Evolutionary conservation across 2,329 filamentous ascomycete species (phyloP), one percentile per base, ranked within the genome.

Genomic region (Alternaria consortialis): DNA sequence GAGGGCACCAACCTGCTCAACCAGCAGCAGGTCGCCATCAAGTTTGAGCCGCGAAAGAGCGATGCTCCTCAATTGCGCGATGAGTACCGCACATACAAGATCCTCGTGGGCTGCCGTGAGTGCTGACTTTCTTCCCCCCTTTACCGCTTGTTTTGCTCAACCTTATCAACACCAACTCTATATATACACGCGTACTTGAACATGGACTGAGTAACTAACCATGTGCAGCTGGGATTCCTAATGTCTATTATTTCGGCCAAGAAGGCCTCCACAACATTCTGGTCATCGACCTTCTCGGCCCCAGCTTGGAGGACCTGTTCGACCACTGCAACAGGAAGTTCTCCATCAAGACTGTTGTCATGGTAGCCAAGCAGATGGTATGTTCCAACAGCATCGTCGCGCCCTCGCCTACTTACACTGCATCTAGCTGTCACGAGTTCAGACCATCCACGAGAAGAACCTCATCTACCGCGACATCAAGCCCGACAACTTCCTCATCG

Each of bases 51-150:
- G 62, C 88, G 95, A 73, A 99, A 99, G 85, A 98, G 94, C 81
- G 95, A 99, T 84, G 95, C 95, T 78, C 95, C 95, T 59, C 95
- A 99, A 81, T 84, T 99, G 70, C 91, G 95, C 81, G 95, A 99
- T 86, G 95, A 99, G 81, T 99, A 99, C 81, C 89, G 95, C 76
- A 99, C 95, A 62, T 99, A 99, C 86, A 99, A 99, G 86, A 98
- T 99, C 74, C 88, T 99, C 71, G 95, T 98, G 69, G 95, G 95
- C 79, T 99, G 95, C 85, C 94, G 95, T 99, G 85, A 91, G 95
- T 91, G 60, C 48, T 17, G 27, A 31, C 44, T 68, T 48, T 54
- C 59, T 58, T 69, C 54, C 57, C 56, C 56, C 60, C 62, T 60
- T 66, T 60, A 42, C 51, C 58, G 56, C 42, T 53, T 56, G 47